phyloP scores from a whole-genome alignment of 768 basidiomycete genomes.

The Sarcomyxa edulis region DNA sequence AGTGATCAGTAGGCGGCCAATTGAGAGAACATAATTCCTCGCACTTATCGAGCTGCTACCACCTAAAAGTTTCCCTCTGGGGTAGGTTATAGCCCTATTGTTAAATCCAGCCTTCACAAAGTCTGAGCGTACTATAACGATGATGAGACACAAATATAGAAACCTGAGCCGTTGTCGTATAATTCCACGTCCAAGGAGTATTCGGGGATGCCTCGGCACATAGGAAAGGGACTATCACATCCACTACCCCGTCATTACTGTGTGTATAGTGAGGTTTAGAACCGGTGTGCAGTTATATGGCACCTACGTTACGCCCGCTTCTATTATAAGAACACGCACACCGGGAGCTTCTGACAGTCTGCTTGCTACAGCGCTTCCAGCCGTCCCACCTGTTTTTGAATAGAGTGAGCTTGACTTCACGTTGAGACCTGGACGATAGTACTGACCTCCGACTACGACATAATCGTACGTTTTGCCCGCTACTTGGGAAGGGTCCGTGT shows the following conservation, averaged over 20 bases:
- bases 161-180: slow-evolving; percentile 16
- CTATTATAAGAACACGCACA: slow-evolving; percentile 3
- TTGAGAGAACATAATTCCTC: no score
- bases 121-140: no score
- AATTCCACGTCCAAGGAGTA: slow-evolving; percentile 15
- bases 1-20: no score
- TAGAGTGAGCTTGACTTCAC: no score
- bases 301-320: slow-evolving; percentile 6
- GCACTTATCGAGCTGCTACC: slow-evolving; percentile 14
- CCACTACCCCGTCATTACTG: slow-evolving; percentile 5
- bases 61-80: slow-evolving; percentile 15
- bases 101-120: slow-evolving; percentile 9
- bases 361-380: slow-evolving; percentile 5
- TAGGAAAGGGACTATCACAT: slow-evolving; percentile 7
- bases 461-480: slow-evolving; percentile 4
- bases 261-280: background rate
- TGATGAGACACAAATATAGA: no score
- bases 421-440: no score
- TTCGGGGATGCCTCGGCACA: slow-evolving; percentile 2
- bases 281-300: background rate
- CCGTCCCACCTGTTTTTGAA: slow-evolving; percentile 7
- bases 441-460: slow-evolving; percentile 8
- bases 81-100: slow-evolving; percentile 9
- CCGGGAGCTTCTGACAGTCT: slow-evolving; percentile 3
- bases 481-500: no score